These are phyloP conservation scores for Arthrinium puccinioides DNA, from an alignment of 2,329 filamentous ascomycete genomes.

Conservation along the genomic window DNA sequence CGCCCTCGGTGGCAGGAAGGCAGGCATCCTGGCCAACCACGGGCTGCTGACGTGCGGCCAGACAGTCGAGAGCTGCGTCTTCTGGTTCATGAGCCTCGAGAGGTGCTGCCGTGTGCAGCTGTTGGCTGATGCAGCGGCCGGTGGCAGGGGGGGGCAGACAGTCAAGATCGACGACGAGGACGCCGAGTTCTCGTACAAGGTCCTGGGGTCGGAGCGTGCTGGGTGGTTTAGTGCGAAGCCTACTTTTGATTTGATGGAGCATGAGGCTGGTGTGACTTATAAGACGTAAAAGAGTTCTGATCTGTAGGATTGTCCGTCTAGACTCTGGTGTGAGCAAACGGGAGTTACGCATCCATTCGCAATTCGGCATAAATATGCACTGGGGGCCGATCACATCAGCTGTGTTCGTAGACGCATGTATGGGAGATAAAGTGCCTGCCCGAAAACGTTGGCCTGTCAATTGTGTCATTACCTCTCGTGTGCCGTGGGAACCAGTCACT, in stretches of 20 bases:
- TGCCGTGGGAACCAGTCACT: too few relatives aligned
- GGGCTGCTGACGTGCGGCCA: conserved; percentile 44
- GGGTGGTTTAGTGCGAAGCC: conserved; percentile 69
- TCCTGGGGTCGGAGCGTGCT: conserved; percentile 51
- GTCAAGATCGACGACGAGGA: conserved; percentile 63
- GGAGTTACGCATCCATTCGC: too few relatives aligned
- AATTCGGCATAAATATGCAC: background rate
- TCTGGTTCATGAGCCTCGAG: conserved; percentile 47
- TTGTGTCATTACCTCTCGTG: too few relatives aligned
- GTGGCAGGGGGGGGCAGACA: conserved; percentile 54
- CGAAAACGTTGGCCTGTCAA: too few relatives aligned
- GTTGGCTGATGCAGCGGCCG: conserved; percentile 52
- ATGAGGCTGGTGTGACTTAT: conserved; percentile 14
- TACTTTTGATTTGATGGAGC: conserved; percentile 53
- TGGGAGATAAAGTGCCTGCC: too few relatives aligned
- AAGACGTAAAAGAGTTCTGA: too few relatives aligned
- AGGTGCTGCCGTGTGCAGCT: conserved; percentile 40
- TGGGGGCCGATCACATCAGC: too few relatives aligned
- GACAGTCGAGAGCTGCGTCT: conserved; percentile 43
- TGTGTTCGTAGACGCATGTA: too few relatives aligned
- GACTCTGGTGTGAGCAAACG: too few relatives aligned
- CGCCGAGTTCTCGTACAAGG: conserved; percentile 59
- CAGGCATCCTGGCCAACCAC: conserved; percentile 47
- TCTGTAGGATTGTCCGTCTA: too few relatives aligned
- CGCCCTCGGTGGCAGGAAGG: conserved; percentile 42